Conservation (phyloP, 139 green algal species). For the Ulvella scutata region DNA sequence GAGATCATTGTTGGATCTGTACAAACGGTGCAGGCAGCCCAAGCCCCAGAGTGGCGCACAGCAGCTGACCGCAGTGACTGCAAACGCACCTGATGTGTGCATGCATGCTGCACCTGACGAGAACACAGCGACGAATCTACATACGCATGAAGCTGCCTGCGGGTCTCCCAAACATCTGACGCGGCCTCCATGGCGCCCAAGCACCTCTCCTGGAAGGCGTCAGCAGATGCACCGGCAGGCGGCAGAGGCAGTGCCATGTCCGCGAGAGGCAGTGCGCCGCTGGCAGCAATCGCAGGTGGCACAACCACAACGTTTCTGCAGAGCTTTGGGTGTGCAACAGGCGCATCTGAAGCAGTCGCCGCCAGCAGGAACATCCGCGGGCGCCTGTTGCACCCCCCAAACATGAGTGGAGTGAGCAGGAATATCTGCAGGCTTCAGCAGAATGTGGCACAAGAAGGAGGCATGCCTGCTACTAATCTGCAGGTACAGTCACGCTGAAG, state of each 20-base stretch:
- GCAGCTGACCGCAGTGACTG: no score
- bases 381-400: background rate
- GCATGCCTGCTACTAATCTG: background rate
- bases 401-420: background rate
- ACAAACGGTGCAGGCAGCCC: background rate
- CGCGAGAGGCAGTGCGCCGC: background rate
- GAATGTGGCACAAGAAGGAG: background rate
- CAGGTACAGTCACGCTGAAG: background rate
- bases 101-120: no score
- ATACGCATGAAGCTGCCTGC: no score
- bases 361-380: background rate
- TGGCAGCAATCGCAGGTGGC: background rate
- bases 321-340: no score
- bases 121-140: no score
- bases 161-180: no score
- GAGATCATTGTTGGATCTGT: background rate
- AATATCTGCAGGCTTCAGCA: background rate
- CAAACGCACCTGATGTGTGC: no score
- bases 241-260: background rate
- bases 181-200: background rate
- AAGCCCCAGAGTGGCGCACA: no score
- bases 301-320: no score
- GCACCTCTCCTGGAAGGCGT: background rate
- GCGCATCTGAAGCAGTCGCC: no score
- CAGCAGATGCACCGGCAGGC: background rate